Evolutionary conservation across 768 basidiomycete genomes (phyloP).

Genomic region (Hemileccinum rubropunctum): DNA sequence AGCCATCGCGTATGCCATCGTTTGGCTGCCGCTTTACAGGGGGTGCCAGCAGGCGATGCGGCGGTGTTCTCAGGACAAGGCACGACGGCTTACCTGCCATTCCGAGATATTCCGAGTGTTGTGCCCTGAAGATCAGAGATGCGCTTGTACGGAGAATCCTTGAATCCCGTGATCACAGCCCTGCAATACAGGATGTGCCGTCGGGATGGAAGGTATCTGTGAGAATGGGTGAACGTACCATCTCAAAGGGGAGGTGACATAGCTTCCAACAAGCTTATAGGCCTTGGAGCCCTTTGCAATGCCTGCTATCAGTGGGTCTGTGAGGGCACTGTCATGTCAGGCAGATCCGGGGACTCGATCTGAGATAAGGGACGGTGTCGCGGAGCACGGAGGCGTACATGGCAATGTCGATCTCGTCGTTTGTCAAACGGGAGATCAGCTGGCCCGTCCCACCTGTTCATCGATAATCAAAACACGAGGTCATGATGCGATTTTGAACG

Average conservation of each 20-base stretch:
- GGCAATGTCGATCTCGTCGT: slow-evolving; percentile 78
- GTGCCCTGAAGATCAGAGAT: slow-evolving; percentile 78
- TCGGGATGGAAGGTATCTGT: neutral
- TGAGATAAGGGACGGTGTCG: neutral
- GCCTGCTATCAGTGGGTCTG: slow-evolving; percentile 88
- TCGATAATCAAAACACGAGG: slow-evolving; percentile 17
- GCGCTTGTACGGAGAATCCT: slow-evolving; percentile 57
- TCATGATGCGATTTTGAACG: slow-evolving; percentile 10
- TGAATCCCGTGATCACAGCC: slow-evolving; percentile 87
- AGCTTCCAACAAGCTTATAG: slow-evolving; percentile 92
- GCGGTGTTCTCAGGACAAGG: neutral
- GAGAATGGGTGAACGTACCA: slow-evolving; percentile 48
- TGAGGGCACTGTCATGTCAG: slow-evolving; percentile 63
- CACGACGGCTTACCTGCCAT: slow-evolving; percentile 59
- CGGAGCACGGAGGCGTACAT: slow-evolving; percentile 47
- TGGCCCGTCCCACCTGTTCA: slow-evolving; percentile 80
- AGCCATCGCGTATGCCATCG: slow-evolving; percentile 96
- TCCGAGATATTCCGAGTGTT: slow-evolving; percentile 84
- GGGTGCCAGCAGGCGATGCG: neutral
- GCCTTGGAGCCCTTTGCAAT: slow-evolving; percentile 81
- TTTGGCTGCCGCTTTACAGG: slow-evolving; percentile 70
- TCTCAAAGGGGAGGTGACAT: slow-evolving; percentile 84
- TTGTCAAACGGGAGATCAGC: slow-evolving; percentile 68
- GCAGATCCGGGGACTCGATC: neutral
- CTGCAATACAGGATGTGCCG: slow-evolving; percentile 34